Conservation (phyloP, 108 stramenopile species). For the Seminavis robusta region DNA sequence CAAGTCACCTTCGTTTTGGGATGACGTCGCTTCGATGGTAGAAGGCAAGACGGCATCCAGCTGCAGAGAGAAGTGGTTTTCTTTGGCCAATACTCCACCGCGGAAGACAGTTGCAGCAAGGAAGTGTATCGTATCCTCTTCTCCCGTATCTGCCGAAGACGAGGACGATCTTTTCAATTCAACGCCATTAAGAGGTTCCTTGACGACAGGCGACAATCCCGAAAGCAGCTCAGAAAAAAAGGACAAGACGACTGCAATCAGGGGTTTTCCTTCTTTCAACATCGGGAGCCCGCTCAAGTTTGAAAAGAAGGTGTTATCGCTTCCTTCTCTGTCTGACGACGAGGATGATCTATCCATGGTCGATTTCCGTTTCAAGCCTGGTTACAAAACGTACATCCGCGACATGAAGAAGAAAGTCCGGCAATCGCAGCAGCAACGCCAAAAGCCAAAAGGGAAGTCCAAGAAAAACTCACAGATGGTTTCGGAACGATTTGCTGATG, state of each 20-base stretch:
- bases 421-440: no score
- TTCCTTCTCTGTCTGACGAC: no score
- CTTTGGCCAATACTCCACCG: constrained; percentile 40
- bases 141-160: neutral
- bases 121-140: neutral
- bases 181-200: constrained; percentile 35
- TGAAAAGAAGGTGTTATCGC: no score
- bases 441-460: neutral
- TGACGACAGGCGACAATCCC: no score
- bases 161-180: constrained; percentile 49
- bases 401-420: constrained; percentile 21
- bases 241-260: no score
- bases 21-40: constrained; percentile 31
- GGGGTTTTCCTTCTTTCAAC: constrained; percentile 4
- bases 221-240: neutral
- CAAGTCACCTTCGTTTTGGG: constrained; percentile 45
- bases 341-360: neutral
- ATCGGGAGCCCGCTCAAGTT: constrained; percentile 29
- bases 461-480: constrained; percentile 10
- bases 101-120: constrained; percentile 7
- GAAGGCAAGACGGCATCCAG: constrained; percentile 25
- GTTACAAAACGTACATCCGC: constrained; percentile 40
- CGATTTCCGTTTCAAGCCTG: neutral
- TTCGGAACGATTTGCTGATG: no score
- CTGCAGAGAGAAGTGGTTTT: constrained; percentile 50